phyloP scores from a whole-genome alignment of 257 asterid species.

The Nicotiana noctiflora region DNA sequence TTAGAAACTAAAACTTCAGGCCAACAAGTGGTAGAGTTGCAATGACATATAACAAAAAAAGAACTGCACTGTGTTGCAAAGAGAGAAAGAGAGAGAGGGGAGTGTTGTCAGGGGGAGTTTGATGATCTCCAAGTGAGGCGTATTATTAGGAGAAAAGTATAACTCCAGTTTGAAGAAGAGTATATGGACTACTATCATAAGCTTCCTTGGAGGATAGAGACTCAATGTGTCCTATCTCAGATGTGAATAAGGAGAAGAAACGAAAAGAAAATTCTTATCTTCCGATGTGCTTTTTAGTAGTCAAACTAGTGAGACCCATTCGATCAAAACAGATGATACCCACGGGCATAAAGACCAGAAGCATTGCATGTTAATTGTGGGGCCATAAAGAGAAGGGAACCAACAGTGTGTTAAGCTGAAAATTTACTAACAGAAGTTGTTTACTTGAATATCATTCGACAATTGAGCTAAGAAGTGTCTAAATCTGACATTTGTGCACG shows the following conservation, averaged over 20 bases:
- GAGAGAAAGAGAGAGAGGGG: neutral
- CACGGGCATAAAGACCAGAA: neutral
- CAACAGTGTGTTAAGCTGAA: neutral
- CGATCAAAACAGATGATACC: neutral
- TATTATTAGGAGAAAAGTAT: neutral
- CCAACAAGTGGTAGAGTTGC: neutral
- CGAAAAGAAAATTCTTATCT: neutral
- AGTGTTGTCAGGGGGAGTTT: neutral
- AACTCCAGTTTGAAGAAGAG: neutral
- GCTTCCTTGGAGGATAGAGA: neutral
- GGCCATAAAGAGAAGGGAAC: neutral
- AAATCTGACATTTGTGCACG: neutral
- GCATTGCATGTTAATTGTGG: neutral
- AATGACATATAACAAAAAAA: neutral
- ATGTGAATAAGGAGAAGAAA: neutral
- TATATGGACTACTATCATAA: neutral
- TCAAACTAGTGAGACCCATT: neutral
- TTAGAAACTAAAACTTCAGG: neutral
- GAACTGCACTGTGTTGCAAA: neutral
- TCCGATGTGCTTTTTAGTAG: neutral
- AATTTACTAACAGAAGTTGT: neutral
- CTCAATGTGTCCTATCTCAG: neutral
- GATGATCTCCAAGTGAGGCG: neutral
- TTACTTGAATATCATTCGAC: neutral
- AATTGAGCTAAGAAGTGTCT: neutral